A percentile compares a stretch with the other conserved stretches of the same genome.
Evolutionary conservation across 1,139 yeast genomes (phyloP).

Genomic region (Sugiyamaella paludigena): DNA sequence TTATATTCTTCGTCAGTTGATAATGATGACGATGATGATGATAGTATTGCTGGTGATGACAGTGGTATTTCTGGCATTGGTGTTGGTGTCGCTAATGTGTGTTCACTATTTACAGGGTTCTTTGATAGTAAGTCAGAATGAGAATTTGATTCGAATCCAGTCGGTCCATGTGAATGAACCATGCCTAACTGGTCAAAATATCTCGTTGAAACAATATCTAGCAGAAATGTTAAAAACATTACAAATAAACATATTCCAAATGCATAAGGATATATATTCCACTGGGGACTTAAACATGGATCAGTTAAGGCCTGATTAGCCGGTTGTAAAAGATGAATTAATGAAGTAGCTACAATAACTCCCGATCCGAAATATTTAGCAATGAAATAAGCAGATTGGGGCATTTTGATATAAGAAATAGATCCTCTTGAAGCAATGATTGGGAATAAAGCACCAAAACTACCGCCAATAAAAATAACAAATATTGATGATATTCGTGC

Average conservation of each 20-base stretch:
- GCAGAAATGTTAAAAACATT: constrained; percentile 35
- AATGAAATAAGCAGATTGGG: constrained; percentile 58
- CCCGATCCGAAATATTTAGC: constrained; percentile 91
- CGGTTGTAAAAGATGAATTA: constrained; percentile 79
- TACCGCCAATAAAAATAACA: constrained; percentile 61
- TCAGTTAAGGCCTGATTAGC: constrained; percentile 57
- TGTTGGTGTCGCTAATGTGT: background rate
- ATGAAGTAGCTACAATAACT: constrained; percentile 85
- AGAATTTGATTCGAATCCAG: constrained; percentile 20
- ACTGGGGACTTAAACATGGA: constrained; percentile 55
- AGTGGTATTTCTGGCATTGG: background rate
- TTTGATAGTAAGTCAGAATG: too few relatives aligned
- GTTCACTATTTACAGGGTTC: background rate
- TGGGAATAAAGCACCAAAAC: constrained; percentile 50
- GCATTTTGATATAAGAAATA: constrained; percentile 40
- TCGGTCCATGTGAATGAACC: constrained; percentile 32
- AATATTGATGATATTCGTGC: constrained; percentile 73
- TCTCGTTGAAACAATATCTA: constrained; percentile 33
- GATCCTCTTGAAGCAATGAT: constrained; percentile 33
- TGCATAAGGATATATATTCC: constrained; percentile 61
- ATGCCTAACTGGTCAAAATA: constrained; percentile 30
- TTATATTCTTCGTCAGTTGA: constrained; percentile 74
- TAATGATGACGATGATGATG: constrained; percentile 54
- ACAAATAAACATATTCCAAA: constrained; percentile 54
- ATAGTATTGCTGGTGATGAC: background rate